phyloP scores from a whole-genome alignment of 192 early-diverging fungal species.

The Podila horticola region DNA sequence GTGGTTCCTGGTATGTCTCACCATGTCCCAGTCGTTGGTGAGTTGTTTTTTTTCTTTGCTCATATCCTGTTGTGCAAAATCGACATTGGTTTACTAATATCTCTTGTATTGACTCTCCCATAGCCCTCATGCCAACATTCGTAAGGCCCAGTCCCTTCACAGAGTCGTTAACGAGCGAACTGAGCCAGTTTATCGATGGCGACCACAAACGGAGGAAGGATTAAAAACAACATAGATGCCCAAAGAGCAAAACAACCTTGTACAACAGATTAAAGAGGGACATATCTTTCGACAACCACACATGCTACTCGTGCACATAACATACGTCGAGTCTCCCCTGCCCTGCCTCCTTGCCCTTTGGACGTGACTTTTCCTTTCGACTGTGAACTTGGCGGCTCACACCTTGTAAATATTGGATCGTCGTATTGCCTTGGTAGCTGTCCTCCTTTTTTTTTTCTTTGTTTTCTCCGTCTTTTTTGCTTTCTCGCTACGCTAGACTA shows the following conservation, averaged over 20 bases:
- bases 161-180: not conserved
- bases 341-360: no score
- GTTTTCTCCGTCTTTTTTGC: not conserved
- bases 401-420: not conserved
- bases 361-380: no score
- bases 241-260: no score
- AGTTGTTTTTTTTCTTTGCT: not conserved
- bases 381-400: no score
- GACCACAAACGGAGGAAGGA: not conserved
- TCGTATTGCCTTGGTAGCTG: not conserved
- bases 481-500: not conserved
- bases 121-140: not conserved
- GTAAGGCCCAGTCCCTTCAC: not conserved
- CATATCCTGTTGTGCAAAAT: not conserved
- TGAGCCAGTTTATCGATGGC: slow-evolving; percentile 2
- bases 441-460: not conserved
- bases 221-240: no score
- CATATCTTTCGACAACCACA: no score
- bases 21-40: slow-evolving; percentile 22
- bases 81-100: not conserved
- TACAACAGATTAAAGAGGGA: no score
- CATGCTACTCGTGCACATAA: no score
- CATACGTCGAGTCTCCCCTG: no score
- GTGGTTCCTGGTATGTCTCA: slow-evolving; percentile 30
- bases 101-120: not conserved